phyloP scores from a whole-genome alignment of 2,329 filamentous ascomycete species.

The Calonectria hawksworthii region DNA sequence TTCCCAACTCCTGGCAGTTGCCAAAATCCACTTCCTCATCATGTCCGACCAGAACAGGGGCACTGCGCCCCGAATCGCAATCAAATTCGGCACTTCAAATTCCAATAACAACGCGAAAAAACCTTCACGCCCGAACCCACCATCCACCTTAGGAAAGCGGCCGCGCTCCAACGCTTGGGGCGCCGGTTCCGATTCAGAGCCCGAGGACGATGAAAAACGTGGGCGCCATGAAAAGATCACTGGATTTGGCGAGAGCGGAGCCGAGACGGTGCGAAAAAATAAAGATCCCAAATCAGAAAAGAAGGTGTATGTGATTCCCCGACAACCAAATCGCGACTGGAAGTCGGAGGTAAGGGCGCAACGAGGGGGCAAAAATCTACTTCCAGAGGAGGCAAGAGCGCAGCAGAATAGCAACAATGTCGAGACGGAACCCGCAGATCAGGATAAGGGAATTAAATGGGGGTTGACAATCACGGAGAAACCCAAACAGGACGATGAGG shows the following conservation, averaged over 20 bases:
- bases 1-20: not conserved
- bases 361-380: slow-evolving; percentile 65
- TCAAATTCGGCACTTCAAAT: slow-evolving; percentile 58
- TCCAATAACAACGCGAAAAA: slow-evolving; percentile 48
- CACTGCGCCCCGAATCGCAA: slow-evolving; percentile 58
- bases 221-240: slow-evolving; percentile 63
- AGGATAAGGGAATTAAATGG: slow-evolving; percentile 69
- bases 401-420: slow-evolving; percentile 52
- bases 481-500: slow-evolving; percentile 67
- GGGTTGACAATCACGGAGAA: slow-evolving; percentile 63
- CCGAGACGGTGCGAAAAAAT: slow-evolving; percentile 56
- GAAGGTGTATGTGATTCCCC: slow-evolving; percentile 68
- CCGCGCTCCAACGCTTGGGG: slow-evolving; percentile 58
- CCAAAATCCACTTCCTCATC: not conserved
- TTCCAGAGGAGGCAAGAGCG: slow-evolving; percentile 69
- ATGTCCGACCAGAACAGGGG: slow-evolving; percentile 48
- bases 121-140: slow-evolving; percentile 50
- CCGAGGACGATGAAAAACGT: slow-evolving; percentile 49
- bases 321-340: slow-evolving; percentile 74
- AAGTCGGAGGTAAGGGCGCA: slow-evolving; percentile 65
- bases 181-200: slow-evolving; percentile 60
- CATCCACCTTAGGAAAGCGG: slow-evolving; percentile 64
- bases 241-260: slow-evolving; percentile 62
- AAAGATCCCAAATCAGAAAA: slow-evolving; percentile 44
- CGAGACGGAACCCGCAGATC: slow-evolving; percentile 58